Percentiles rank a stretch among this genome's conserved stretches.
Evolutionary conservation across 2,329 filamentous ascomycete genomes (phyloP).

Genomic region (Aspergillus ochraceus): DNA sequence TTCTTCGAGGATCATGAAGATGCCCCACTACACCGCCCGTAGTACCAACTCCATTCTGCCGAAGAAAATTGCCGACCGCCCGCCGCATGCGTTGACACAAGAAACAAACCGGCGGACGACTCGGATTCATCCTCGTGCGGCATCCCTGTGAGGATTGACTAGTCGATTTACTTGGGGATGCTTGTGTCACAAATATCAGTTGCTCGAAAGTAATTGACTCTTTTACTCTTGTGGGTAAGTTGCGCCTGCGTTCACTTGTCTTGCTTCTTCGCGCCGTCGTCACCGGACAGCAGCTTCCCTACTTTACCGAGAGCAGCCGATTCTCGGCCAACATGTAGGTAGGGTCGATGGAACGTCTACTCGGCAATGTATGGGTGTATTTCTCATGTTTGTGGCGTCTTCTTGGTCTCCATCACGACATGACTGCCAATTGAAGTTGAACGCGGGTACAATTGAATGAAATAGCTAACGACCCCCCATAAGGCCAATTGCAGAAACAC

Average conservation of each 20-base stretch:
- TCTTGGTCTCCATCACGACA: neutral
- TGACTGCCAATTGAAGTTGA: neutral
- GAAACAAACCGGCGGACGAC: conserved; percentile 4
- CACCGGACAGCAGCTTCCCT: neutral
- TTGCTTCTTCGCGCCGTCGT: neutral
- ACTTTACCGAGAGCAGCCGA: neutral
- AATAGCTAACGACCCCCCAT: neutral
- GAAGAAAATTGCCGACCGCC: conserved; percentile 5
- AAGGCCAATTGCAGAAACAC: conserved; percentile 1
- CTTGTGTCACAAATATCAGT: neutral
- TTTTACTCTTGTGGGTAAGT: neutral
- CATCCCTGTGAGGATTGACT: neutral
- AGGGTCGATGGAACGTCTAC: neutral
- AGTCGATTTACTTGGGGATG: conserved; percentile 1
- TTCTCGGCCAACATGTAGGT: neutral
- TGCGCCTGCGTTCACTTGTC: neutral
- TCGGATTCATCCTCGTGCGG: neutral
- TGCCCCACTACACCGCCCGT: neutral
- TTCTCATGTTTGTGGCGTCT: neutral
- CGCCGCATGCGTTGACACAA: conserved; percentile 8
- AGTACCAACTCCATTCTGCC: conserved; percentile 3
- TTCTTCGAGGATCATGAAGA: neutral
- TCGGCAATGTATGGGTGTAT: neutral
- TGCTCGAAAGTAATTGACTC: neutral
- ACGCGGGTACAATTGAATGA: neutral